A percentile compares a stretch with the other conserved stretches of the same genome.
These are phyloP conservation scores for Gnomoniopsis sp. DNA, from an alignment of 2,329 filamentous ascomycete genomes.

Conservation along the genomic window DNA sequence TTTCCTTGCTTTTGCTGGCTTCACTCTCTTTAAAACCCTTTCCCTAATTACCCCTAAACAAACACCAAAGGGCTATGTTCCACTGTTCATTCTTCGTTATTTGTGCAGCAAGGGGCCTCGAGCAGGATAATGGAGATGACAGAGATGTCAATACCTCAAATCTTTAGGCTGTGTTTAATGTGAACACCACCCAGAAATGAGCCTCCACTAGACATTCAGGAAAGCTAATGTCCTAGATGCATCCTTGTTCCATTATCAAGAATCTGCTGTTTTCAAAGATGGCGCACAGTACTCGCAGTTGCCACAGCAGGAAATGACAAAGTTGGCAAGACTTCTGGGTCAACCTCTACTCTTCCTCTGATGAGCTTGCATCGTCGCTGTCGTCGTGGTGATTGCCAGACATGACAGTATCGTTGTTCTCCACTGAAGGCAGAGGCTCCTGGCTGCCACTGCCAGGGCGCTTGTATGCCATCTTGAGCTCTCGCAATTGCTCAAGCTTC, in stretches of 20 bases:
- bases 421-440: conserved; percentile 38
- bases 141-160: too few species aligned
- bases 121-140: too few species aligned
- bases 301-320: not conserved
- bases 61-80: too few species aligned
- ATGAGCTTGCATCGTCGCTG: conserved; percentile 54
- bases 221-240: not conserved
- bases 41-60: too few species aligned
- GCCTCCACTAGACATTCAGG: not conserved
- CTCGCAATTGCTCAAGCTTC: conserved; percentile 60
- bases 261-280: too few species aligned
- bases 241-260: too few species aligned
- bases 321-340: not conserved
- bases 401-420: conserved; percentile 28
- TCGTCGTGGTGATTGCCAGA: conserved; percentile 25
- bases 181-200: not conserved
- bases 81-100: too few species aligned
- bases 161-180: too few species aligned
- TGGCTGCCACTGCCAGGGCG: conserved; percentile 45
- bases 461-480: conserved; percentile 51
- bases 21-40: too few species aligned
- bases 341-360: conserved; percentile 36
- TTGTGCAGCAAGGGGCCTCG: too few species aligned
- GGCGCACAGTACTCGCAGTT: too few species aligned
- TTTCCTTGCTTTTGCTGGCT: too few species aligned